Conservation (phyloP, 2,329 filamentous ascomycete species). For the Clonostachys sp. region DNA sequence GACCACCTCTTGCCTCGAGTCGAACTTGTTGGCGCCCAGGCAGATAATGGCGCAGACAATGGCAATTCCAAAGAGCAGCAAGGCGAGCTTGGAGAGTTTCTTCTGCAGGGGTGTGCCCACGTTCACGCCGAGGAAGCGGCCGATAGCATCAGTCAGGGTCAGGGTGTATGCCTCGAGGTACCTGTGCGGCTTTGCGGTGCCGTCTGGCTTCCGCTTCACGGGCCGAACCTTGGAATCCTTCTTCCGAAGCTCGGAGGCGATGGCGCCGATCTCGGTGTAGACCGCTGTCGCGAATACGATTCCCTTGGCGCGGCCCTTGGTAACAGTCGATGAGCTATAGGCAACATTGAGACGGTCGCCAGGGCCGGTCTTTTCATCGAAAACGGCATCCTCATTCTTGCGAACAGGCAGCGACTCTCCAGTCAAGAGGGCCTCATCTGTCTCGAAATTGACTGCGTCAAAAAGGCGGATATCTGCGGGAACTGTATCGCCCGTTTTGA, state of each 20-base stretch:
- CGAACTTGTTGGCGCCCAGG: slow-evolving; percentile 57
- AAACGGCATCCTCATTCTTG: slow-evolving; percentile 37
- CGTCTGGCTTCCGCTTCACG: slow-evolving; percentile 47
- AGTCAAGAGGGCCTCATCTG: slow-evolving; percentile 57
- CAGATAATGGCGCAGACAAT: slow-evolving; percentile 67
- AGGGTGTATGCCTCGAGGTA: slow-evolving; percentile 39
- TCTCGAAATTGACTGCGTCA: slow-evolving; percentile 57
- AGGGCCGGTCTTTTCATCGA: slow-evolving; percentile 23
- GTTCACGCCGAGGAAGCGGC: slow-evolving; percentile 61
- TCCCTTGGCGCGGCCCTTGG: slow-evolving; percentile 52
- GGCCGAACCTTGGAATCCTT: slow-evolving; percentile 45
- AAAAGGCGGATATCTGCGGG: slow-evolving; percentile 50
- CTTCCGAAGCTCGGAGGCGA: slow-evolving; percentile 37
- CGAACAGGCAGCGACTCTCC: slow-evolving; percentile 54
- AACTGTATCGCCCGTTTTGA: slow-evolving; percentile 48
- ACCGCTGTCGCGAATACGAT: slow-evolving; percentile 57
- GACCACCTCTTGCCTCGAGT: slow-evolving; percentile 52
- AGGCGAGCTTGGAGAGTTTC: slow-evolving; percentile 63
- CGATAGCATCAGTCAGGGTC: slow-evolving; percentile 53
- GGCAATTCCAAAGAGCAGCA: slow-evolving; percentile 62
- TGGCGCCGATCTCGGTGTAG: slow-evolving; percentile 54
- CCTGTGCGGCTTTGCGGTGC: slow-evolving; percentile 46
- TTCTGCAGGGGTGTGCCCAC: slow-evolving; percentile 66
- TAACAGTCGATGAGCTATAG: slow-evolving; percentile 53
- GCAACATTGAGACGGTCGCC: slow-evolving; percentile 55